Percentiles rank a stretch among this genome's conserved stretches.
Conservation (phyloP, 768 basidiomycete genomes). For the Stropharia rugosoannulata region DNA sequence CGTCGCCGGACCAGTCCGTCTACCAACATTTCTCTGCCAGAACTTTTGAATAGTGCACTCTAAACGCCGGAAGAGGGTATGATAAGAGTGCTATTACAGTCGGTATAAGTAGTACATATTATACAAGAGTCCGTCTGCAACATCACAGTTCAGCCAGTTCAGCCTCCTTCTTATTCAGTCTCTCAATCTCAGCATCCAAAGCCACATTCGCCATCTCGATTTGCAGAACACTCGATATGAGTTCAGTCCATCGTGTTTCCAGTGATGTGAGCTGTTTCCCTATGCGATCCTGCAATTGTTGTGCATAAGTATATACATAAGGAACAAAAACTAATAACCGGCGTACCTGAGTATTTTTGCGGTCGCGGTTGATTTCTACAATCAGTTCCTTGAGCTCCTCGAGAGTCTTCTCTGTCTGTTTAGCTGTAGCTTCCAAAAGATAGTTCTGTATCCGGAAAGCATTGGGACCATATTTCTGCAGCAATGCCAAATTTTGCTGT, state of each 20-base stretch:
- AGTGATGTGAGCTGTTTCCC: conserved; percentile 79
- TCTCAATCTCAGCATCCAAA: conserved; percentile 76
- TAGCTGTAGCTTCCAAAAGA: conserved; percentile 74
- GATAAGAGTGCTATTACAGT: conserved; percentile 4
- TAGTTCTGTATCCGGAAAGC: conserved; percentile 93
- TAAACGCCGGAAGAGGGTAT: not conserved
- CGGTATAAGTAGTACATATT: conserved; percentile 9
- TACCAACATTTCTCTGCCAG: not conserved
- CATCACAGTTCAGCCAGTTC: conserved; percentile 51
- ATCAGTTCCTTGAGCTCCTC: conserved; percentile 79
- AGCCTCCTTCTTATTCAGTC: conserved; percentile 55
- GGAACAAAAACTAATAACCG: conserved; percentile 16
- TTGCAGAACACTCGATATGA: conserved; percentile 88
- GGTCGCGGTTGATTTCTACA: conserved; percentile 82
- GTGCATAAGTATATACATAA: not conserved
- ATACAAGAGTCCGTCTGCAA: conserved; percentile 10
- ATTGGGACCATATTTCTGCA: conserved; percentile 87
- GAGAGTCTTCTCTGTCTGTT: conserved; percentile 66
- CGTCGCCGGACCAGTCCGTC: conserved; percentile 8
- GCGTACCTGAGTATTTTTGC: conserved; percentile 80
- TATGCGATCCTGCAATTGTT: conserved; percentile 55
- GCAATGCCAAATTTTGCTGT: conserved; percentile 76
- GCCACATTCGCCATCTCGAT: conserved; percentile 95
- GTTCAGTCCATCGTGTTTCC: conserved; percentile 90
- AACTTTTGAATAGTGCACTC: not conserved